Evolutionary conservation across 768 basidiomycete genomes (phyloP), one percentile per base, ranked within the genome.

Genomic region (Termitomyces heimii): DNA sequence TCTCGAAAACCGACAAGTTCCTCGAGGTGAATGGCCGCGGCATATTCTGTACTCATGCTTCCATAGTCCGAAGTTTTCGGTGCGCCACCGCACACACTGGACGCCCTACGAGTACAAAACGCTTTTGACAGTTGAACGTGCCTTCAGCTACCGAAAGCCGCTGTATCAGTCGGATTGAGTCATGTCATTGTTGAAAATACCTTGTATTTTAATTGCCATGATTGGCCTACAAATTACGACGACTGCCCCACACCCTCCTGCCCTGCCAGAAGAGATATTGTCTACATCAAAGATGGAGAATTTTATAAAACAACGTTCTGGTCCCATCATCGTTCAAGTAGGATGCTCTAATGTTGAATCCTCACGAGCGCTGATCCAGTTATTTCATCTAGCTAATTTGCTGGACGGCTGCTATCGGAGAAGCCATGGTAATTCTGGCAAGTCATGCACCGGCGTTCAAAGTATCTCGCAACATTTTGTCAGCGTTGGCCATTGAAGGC

Each of bases 211-310:
- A 37, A 66, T 74, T 18, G 71, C 76, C 18, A 76, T 76, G 63
- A 54, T 75, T 47, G 77, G 75, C 28, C 64, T 81, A 16, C 78
- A 79, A 31, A 65, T 72, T 29, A 71, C 77, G 22, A 67, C 73
- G 34, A 82, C 81, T 2, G 77, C 82, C 40, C 82, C 75, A 24
- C 69, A 77, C 35, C 73, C 75, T 18, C 76, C 75, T 29, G 73
- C 73, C 26, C 47, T 61, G 4, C 59, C 60, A 43, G 68, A 69
- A 24, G 74, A 78, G 52, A 66, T 67, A 22, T 69, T 65, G 6
- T 65, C 66, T 9, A 71, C 72, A 7, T 75, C 73, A 3, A 65
- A 61, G 20, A 60, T 76, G 44, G 79, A 80, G 63, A 56, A 60
- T 3, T 24, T 78, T 10, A 34, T 81, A 24, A 70, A 68, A 50